Evolutionary conservation across 1,284 basidiomycete species (phyloP).

Genomic region (Ganoderma meredithae): DNA sequence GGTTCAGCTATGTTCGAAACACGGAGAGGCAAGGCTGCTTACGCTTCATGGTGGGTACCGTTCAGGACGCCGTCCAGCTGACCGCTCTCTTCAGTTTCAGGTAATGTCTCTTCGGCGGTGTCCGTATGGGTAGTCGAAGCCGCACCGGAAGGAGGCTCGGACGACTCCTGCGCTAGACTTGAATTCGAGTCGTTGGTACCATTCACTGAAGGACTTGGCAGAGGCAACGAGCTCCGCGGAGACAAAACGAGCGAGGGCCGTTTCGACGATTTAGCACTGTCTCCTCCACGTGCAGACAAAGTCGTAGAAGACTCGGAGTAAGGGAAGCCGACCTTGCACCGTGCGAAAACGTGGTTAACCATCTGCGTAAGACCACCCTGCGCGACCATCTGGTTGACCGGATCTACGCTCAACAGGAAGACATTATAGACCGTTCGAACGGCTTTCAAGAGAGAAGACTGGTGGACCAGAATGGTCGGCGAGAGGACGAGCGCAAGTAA

Average conservation of each 20-base stretch:
- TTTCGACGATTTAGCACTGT: constrained; percentile 30
- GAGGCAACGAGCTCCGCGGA: constrained; percentile 39
- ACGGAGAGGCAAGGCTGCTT: constrained; percentile 12
- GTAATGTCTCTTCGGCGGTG: constrained; percentile 19
- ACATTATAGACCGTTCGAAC: constrained; percentile 97
- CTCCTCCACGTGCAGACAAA: constrained; percentile 29
- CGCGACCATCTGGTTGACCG: constrained; percentile 94
- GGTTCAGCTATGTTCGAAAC: background rate
- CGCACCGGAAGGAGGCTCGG: constrained; percentile 16
- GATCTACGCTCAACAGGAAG: constrained; percentile 88
- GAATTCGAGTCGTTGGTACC: constrained; percentile 26
- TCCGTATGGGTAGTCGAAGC: constrained; percentile 23
- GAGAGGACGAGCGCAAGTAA: constrained; percentile 89
- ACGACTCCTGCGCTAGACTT: constrained; percentile 29
- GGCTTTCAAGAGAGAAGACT: constrained; percentile 92
- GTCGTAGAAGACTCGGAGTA: constrained; percentile 38
- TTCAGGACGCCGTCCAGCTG: constrained; percentile 9
- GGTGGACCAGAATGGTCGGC: constrained; percentile 87
- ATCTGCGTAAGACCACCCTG: constrained; percentile 97
- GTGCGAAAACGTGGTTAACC: constrained; percentile 93
- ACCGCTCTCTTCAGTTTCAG: constrained; percentile 7
- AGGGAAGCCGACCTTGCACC: constrained; percentile 57
- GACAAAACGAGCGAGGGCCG: constrained; percentile 39
- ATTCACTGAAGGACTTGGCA: constrained; percentile 26
- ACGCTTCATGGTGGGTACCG: constrained; percentile 25